Base-by-base conservation (phyloP, 768 basidiomycete species). In the Dendrothele bispora region DNA sequence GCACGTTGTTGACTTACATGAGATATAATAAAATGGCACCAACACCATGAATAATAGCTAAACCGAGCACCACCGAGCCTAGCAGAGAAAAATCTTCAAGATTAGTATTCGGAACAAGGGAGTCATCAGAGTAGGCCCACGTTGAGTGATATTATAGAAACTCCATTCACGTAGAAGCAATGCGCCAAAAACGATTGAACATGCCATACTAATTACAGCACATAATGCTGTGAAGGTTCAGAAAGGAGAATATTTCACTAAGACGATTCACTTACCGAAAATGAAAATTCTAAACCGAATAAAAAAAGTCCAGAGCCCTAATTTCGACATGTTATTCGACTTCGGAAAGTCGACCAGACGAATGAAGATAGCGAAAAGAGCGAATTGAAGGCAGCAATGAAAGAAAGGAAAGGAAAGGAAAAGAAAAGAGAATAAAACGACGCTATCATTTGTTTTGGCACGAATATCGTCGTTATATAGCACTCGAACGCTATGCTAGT, bases 151-250 rank as follows among this genome's bases (percentile, higher is more conserved):
- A 35, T 53, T 54, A 52, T 68, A 69, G 15, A 55, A 50, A 14
- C 51, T 56, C 70, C 70, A 71, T 48, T 67, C 67, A 21, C 63
- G 63, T 21, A 66, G 45, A 15, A 71, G 51, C 47, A 72, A 64
- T 28, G 72, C 43, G 7, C 61, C 57, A 27, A 68, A 66, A 32
- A 70, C 53, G 21, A 67, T 57, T 24, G 65, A 56, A 56, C 65
- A 64, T 35, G 53, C 60, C 48, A 71, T 57, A 45, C 63, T 63
- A 28, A 69, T 49, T 27, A 71, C 27, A 25, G 63, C 63, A 28
- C 62, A 59, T 8, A 71, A 36, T 28, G 62, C 72, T 73, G 40
- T 2, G 27, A 25, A 22, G 15, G 25, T 41, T 28, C 24, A 30
- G 32, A 14, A 15, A 12, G 26, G 18, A 20, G 26, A 43, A 24